Evolutionary conservation across 192 early-diverging fungal species (phyloP).

Genomic region (Entophlyctis luteolus): DNA sequence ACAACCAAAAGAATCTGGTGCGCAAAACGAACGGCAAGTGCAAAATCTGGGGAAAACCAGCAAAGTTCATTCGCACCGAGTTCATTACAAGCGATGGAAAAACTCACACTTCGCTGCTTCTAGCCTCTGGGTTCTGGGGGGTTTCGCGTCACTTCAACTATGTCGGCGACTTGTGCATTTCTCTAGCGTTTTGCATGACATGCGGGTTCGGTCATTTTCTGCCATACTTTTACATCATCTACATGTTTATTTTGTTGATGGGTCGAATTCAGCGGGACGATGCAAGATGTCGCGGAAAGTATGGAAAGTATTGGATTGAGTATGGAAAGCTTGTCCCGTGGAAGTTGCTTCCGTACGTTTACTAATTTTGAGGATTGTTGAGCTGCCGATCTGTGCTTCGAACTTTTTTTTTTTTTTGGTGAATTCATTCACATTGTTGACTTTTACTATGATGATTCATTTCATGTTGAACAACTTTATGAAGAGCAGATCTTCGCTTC

Average conservation of each 20-base stretch:
- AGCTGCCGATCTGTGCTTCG: background rate
- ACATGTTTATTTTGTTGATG: slow-evolving; percentile 70
- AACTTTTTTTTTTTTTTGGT: background rate
- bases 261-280: slow-evolving; percentile 70
- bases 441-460: background rate
- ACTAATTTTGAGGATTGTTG: background rate
- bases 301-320: slow-evolving; percentile 78
- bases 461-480: too few species aligned
- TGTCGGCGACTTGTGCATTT: slow-evolving; percentile 71
- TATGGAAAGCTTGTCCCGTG: slow-evolving; percentile 61
- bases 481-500: too few species aligned
- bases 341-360: slow-evolving; percentile 34
- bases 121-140: slow-evolving; percentile 78
- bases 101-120: slow-evolving; percentile 58
- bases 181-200: slow-evolving; percentile 67
- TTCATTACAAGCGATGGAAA: slow-evolving; percentile 72
- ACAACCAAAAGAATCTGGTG: slow-evolving; percentile 76
- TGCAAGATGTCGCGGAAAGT: slow-evolving; percentile 69
- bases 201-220: slow-evolving; percentile 64
- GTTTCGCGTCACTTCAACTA: slow-evolving; percentile 83
- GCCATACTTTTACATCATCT: slow-evolving; percentile 79
- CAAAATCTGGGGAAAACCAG: slow-evolving; percentile 73
- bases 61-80: slow-evolving; percentile 66
- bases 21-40: slow-evolving; percentile 67
- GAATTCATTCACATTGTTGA: background rate